phyloP scores from a whole-genome alignment of 768 basidiomycete genomes.

The Rhodotorula toruloides region DNA sequence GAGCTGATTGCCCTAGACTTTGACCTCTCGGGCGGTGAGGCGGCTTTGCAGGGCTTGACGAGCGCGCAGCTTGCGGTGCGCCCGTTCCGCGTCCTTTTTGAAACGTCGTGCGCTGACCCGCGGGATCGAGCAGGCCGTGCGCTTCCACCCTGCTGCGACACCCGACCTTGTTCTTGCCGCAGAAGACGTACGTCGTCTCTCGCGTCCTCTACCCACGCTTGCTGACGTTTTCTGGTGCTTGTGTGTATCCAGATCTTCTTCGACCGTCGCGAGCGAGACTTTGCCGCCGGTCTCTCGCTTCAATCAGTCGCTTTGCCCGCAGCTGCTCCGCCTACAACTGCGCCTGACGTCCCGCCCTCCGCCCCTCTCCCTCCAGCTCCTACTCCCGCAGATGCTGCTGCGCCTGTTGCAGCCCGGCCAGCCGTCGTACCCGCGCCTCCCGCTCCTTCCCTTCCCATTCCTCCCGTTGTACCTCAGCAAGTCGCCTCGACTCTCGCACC shows the following conservation, averaged over 20 bases:
- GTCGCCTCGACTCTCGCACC: background rate
- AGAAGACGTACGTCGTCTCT: slow-evolving; percentile 5
- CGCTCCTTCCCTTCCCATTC: too few relatives aligned
- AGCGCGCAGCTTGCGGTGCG: slow-evolving; percentile 22
- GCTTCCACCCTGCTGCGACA: slow-evolving; percentile 18
- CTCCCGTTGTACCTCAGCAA: too few relatives aligned
- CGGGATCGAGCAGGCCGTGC: background rate
- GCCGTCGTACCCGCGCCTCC: background rate
- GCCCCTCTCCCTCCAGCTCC: background rate
- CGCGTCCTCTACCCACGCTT: background rate
- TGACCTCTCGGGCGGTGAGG: background rate
- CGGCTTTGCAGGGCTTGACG: slow-evolving; percentile 2
- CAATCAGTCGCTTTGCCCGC: background rate
- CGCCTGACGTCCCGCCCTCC: background rate
- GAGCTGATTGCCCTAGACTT: slow-evolving; percentile 15
- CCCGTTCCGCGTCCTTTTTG: background rate
- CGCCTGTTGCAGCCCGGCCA: background rate
- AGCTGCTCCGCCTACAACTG: background rate
- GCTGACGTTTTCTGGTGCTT: background rate
- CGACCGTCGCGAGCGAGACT: slow-evolving; percentile 30
- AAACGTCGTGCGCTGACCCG: too few relatives aligned
- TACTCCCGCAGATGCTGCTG: background rate
- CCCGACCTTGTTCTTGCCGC: slow-evolving; percentile 15
- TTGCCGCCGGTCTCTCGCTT: slow-evolving; percentile 13
- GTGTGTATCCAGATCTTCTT: slow-evolving; percentile 24